A percentile compares a stretch with the other conserved stretches of the same genome.
Evolutionary conservation across 768 basidiomycete species (phyloP).

Genomic region (Dendrothele bispora): DNA sequence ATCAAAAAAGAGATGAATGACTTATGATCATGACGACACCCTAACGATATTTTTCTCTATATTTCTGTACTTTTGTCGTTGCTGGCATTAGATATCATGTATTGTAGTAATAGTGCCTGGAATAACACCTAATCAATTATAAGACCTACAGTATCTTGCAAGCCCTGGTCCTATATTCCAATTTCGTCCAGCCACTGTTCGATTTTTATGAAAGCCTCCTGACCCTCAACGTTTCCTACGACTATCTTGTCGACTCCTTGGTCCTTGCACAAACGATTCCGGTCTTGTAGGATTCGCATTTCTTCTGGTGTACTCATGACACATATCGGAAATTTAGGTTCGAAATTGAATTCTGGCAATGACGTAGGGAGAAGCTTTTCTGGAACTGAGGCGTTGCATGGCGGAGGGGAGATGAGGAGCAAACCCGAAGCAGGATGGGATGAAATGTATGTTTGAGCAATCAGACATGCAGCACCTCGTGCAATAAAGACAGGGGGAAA

Average conservation of each 20-base stretch:
- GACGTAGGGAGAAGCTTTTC: conserved; percentile 30
- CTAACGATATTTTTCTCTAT: too few relatives aligned
- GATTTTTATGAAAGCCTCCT: conserved; percentile 38
- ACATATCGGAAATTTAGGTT: conserved; percentile 61
- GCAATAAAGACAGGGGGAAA: conserved; percentile 63
- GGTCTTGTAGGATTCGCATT: conserved; percentile 30
- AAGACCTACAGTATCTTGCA: too few relatives aligned
- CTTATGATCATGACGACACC: conserved; percentile 9
- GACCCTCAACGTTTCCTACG: conserved; percentile 34
- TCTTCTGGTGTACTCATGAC: conserved; percentile 40
- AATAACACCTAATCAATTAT: too few relatives aligned
- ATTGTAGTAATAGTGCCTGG: neutral
- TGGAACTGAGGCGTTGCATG: conserved; percentile 36
- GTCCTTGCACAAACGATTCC: conserved; percentile 41
- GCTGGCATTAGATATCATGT: too few relatives aligned
- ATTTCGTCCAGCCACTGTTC: conserved; percentile 57
- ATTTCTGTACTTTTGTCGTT: too few relatives aligned
- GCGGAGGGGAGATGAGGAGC: conserved; percentile 58
- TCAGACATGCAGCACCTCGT: conserved; percentile 45
- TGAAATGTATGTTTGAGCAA: conserved; percentile 69
- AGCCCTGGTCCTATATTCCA: conserved; percentile 39
- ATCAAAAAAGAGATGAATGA: conserved; percentile 33
- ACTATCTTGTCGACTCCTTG: conserved; percentile 37
- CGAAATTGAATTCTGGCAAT: conserved; percentile 56
- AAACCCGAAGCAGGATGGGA: conserved; percentile 64